Evolutionary conservation across 768 basidiomycete species (phyloP).

Genomic region (Collybia sp.): DNA sequence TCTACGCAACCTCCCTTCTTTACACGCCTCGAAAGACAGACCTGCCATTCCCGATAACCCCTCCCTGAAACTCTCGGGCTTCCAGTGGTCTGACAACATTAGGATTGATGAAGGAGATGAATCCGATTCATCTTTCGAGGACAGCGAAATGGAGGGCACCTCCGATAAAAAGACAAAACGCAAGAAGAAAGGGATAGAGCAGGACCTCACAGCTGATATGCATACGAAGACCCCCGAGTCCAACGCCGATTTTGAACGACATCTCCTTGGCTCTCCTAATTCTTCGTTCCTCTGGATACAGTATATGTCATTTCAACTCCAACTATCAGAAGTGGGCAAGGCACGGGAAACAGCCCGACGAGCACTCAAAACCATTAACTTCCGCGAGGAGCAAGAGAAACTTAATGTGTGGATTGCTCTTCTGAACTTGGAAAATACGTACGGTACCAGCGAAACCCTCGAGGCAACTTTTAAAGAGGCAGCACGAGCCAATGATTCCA

Average conservation of each 20-base stretch:
- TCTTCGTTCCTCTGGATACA: conserved; percentile 99
- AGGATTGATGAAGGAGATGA: conserved; percentile 34
- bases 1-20: conserved; percentile 16
- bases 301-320: conserved; percentile 98
- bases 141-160: conserved; percentile 41
- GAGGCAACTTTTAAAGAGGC: conserved; percentile 90
- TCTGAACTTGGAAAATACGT: conserved; percentile 90
- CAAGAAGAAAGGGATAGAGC: conserved; percentile 67
- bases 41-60: conserved; percentile 11
- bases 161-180: conserved; percentile 60
- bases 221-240: conserved; percentile 85
- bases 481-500: conserved; percentile 84
- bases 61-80: conserved; percentile 51
- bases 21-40: conserved; percentile 2
- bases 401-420: conserved; percentile 97
- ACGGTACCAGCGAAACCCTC: conserved; percentile 78
- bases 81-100: conserved; percentile 61
- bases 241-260: conserved; percentile 90
- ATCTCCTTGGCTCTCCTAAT: conserved; percentile 90
- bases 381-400: conserved; percentile 94
- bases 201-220: conserved; percentile 84
- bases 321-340: conserved; percentile 94
- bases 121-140: conserved; percentile 39
- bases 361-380: conserved; percentile 84
- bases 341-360: conserved; percentile 84